Conservation (phyloP, 164 flowering plant genomes). For the Dillenia turbinata region DNA sequence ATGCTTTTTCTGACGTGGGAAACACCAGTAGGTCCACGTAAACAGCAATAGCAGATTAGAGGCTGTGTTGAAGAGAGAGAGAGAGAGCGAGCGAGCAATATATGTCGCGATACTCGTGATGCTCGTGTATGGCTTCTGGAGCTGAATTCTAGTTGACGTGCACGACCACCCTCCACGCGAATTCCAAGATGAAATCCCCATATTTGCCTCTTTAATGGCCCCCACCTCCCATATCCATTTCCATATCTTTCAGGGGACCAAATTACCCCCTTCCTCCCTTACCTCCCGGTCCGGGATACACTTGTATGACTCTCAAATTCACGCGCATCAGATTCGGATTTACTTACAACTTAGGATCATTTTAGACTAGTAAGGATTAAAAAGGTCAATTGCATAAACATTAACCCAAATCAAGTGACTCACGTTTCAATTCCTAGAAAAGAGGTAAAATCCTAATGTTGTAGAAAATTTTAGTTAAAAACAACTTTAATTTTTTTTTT, state of each 20-base stretch:
- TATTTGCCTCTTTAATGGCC: neutral
- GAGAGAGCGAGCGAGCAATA: too few species aligned
- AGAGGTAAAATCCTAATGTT: too few species aligned
- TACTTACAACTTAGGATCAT: too few species aligned
- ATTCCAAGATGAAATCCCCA: neutral
- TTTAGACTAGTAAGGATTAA: too few species aligned
- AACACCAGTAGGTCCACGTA: constrained; percentile 16
- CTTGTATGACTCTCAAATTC: too few species aligned
- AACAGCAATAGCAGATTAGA: neutral
- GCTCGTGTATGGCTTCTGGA: constrained; percentile 16
- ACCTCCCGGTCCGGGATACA: too few species aligned
- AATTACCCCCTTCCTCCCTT: neutral
- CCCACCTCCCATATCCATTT: neutral
- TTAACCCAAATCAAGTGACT: too few species aligned
- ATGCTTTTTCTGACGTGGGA: constrained; percentile 8
- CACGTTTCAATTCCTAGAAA: too few species aligned
- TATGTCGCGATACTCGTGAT: constrained; percentile 18
- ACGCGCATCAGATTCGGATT: too few species aligned
- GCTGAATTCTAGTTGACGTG: constrained; percentile 22
- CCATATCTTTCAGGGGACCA: neutral
- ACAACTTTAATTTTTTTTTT: too few species aligned
- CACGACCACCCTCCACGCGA: constrained; percentile 17
- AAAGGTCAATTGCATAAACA: too few species aligned
- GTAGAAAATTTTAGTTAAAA: too few species aligned
- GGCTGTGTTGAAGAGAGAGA: neutral